Conservation (phyloP, 495 filamentous ascomycete species). For the Penicillium riverlandense region DNA sequence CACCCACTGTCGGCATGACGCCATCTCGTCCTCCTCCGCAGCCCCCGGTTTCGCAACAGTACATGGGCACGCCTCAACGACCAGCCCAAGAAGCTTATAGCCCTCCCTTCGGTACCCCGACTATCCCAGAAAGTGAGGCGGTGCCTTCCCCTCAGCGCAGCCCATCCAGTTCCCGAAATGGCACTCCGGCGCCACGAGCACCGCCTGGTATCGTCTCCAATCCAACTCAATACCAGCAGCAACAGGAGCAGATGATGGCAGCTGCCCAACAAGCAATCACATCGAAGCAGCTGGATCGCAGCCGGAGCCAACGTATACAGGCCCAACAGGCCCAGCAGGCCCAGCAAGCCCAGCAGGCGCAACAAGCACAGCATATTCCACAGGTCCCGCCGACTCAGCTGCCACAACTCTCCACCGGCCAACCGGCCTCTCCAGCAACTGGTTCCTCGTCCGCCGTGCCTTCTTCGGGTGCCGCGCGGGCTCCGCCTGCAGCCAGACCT, state of each 20-base stretch:
- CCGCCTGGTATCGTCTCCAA: slow-evolving; percentile 24
- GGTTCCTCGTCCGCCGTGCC: slow-evolving; percentile 33
- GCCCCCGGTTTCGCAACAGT: slow-evolving; percentile 32
- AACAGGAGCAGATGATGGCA: slow-evolving; percentile 73
- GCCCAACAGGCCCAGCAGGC: too few species aligned
- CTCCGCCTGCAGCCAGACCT: slow-evolving; percentile 57
- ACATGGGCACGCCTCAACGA: slow-evolving; percentile 11
- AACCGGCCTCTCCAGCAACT: slow-evolving; percentile 13
- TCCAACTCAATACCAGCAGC: slow-evolving; percentile 67
- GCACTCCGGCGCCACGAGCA: slow-evolving; percentile 20
- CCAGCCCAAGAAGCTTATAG: slow-evolving; percentile 17
- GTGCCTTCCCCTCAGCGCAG: slow-evolving; percentile 44
- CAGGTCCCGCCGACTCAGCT: too few species aligned
- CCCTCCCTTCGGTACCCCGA: slow-evolving; percentile 21
- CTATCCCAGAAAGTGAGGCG: slow-evolving; percentile 45
- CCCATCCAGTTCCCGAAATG: slow-evolving; percentile 37
- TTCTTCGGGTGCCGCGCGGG: slow-evolving; percentile 45
- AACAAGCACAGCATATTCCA: too few species aligned
- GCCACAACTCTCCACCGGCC: slow-evolving; percentile 8
- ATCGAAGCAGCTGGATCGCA: slow-evolving; percentile 50
- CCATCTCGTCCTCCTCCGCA: slow-evolving; percentile 44
- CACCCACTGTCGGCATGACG: slow-evolving; percentile 25
- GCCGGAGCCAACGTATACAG: slow-evolving; percentile 58
- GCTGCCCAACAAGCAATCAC: slow-evolving; percentile 64
- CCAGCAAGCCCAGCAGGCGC: too few species aligned